Base-by-base conservation (phyloP, 208 protist genomes). In the Leishmania tropica region DNA sequence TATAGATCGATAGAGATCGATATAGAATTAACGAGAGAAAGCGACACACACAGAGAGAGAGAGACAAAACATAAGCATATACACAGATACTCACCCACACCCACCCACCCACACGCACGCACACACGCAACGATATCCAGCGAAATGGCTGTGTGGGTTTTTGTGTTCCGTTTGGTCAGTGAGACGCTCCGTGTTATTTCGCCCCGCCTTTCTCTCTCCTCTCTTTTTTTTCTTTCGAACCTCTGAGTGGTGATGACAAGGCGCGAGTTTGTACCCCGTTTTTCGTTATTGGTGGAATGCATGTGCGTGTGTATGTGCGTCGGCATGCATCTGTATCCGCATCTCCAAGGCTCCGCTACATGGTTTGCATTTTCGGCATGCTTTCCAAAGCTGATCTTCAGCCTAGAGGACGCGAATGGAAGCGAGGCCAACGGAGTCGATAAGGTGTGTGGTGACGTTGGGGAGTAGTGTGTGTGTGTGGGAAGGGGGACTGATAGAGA, bases 281-380 rank as follows among this genome's bases (percentile, higher is more conserved):
- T 71, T 71, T 71, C 21, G 24, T 74, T 8, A 53, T 74, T 24
- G 24, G 71, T 75, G 71, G 71, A 10, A 37, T 76, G 73, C 31
- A 3, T 62, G 73, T 62, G 31, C 11, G 48, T 60, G 73, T 58
- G 73, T 10, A 40, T 6, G 71, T 3, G 15, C 24, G 48, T 40
- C 5, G 24, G n/a, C 40, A 13, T 54, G 40, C 47, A 56, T 4
- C 8, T 42, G 64, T 10, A 4, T 70, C 28, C 64, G 13, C 64
- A 45, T 70, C 64, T 42, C 31, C 64, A 17, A 1, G 15, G 15
- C 68, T 21, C 21, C 35, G 40, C n/a, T 45, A 13, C 40, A 11
- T 47, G 2, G 37, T 71, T 28, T 71, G 13, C 65, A 13, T 71
- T 28, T 47, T 47, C 3, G 5, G 21, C n/a, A 17, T 73, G 13